Evolutionary conservation across 148 eudicot species (phyloP).

Genomic region (Rhododendron ferrugineum): DNA sequence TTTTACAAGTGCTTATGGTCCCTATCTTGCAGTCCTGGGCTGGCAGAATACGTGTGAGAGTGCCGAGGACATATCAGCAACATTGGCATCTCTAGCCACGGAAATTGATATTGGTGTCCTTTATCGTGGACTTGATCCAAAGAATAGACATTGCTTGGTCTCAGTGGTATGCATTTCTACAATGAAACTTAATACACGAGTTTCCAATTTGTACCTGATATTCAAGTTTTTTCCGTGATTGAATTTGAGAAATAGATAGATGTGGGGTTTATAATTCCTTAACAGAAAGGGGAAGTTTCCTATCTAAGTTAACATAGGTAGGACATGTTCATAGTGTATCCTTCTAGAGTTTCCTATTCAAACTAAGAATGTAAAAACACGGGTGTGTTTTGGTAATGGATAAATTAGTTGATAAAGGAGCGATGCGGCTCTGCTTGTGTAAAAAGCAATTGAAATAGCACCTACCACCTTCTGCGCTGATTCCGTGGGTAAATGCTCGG

Average conservation of each 20-base stretch:
- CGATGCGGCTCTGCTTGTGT: neutral
- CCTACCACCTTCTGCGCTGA: neutral
- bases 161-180: conserved; percentile 63
- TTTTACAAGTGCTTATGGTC: neutral
- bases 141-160: conserved; percentile 58
- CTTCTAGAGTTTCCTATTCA: neutral
- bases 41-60: conserved; percentile 87
- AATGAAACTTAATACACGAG: neutral
- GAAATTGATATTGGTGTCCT: conserved; percentile 74
- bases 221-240: neutral
- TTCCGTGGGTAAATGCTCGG: neutral
- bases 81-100: conserved; percentile 64
- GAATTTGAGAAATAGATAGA: neutral
- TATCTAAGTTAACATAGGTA: neutral
- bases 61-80: conserved; percentile 67
- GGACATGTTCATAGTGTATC: neutral
- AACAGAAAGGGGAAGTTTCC: neutral
- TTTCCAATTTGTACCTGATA: neutral
- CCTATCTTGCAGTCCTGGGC: conserved; percentile 62
- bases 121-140: conserved; percentile 90
- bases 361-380: neutral
- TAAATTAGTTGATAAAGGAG: neutral
- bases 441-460: neutral
- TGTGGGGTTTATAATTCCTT: neutral
- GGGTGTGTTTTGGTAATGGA: neutral